Evolutionary conservation across 2,329 filamentous ascomycete genomes (phyloP).

Genomic region (Epicoccum nigrum): DNA sequence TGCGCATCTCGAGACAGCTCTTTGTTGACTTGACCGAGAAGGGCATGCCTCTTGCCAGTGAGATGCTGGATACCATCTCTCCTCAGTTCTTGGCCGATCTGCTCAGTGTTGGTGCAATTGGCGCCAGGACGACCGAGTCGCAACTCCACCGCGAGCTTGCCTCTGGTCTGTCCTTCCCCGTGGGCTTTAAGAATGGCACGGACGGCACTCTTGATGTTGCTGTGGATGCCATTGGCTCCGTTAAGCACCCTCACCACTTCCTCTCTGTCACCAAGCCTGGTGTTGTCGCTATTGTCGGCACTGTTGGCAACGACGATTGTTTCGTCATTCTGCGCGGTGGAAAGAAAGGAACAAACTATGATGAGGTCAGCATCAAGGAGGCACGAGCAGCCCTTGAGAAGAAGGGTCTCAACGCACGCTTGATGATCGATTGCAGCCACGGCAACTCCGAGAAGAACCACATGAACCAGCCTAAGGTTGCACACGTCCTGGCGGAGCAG

Average conservation of each 20-base stretch:
- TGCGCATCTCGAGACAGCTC: constrained; percentile 83
- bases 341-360: constrained; percentile 92
- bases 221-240: constrained; percentile 93
- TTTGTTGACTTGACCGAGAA: constrained; percentile 90
- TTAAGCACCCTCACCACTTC: constrained; percentile 93
- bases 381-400: constrained; percentile 80
- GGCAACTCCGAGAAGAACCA: constrained; percentile 96
- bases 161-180: constrained; percentile 92
- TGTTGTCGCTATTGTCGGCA: constrained; percentile 92
- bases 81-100: constrained; percentile 95
- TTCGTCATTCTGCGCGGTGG: constrained; percentile 95
- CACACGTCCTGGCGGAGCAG: constrained; percentile 79
- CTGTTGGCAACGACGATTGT: constrained; percentile 93
- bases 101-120: constrained; percentile 89
- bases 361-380: constrained; percentile 80
- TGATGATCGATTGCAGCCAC: constrained; percentile 99
- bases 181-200: constrained; percentile 99
- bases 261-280: constrained; percentile 96
- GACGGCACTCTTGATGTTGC: constrained; percentile 89
- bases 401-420: constrained; percentile 72
- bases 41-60: constrained; percentile 95
- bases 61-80: constrained; percentile 98
- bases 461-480: constrained; percentile 96
- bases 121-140: constrained; percentile 94
- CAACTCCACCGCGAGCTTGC: constrained; percentile 95